Base-by-base conservation (phyloP, 805 yeast species). In the Pichia eremophila region DNA sequence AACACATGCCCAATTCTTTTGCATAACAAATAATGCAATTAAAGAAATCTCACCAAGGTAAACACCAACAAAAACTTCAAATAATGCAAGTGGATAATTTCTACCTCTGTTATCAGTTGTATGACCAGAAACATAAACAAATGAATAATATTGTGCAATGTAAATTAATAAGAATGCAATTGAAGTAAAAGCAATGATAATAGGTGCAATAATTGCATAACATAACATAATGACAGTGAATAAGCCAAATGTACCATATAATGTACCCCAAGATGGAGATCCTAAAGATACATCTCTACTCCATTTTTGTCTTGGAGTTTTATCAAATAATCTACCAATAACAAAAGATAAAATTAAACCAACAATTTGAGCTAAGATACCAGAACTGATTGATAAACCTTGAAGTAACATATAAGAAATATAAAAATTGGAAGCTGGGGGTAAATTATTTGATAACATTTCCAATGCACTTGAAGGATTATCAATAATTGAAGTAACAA, bases 301-400 rank as follows among this genome's bases (percentile, higher is more conserved):
- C 96, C 96, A 91, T 70, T 83, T 85, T 67, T 87, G 82, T 68
- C 98, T 81, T 51, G 98, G 98, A 7, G 98, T 88, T 46, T 76
- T 74, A 63, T 89, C 96, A 51, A 93, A 73, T 22, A 88, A 50
- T 53, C 70, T 70, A 31, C 93, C 86, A 50, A 90, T 70, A 36
- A 83, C 68, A 60, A 84, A 81, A 45, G 85, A 81, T 53, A 90
- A 70, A 46, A 85, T 73, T 57, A 93, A 71, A 3, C 81, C 77
- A 39, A 82, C 89, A 47, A 87, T 64, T 67, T 88, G 96, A 50
- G 86, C 73, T 45, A 93, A 65, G 34, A 80, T 69, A 51, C 86
- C 87, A n/a, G 90, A 79, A 36, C 95, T 79, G 44, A 83, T 69
- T 4, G 89, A 69, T 54, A 91, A 71, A 47, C 96, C 97, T 67